Evolutionary conservation across 2,329 filamentous ascomycete genomes (phyloP).

Genomic region (Ustilaginoidea virens): DNA sequence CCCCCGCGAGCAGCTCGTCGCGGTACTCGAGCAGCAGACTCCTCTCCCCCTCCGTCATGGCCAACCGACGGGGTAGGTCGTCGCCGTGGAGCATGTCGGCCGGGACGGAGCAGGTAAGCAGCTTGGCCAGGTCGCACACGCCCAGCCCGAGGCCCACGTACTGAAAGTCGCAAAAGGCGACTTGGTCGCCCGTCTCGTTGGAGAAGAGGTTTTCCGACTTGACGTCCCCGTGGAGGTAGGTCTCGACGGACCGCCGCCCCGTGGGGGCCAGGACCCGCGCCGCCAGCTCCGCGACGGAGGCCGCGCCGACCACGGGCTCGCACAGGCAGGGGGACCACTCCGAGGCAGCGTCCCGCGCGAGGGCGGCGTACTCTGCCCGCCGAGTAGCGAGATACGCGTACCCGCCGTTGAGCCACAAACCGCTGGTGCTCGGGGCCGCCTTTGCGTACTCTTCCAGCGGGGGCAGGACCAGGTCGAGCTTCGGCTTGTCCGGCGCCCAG

Average conservation of each 20-base stretch:
- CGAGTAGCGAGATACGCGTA: constrained; percentile 56
- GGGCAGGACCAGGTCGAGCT: constrained; percentile 28
- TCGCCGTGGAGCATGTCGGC: constrained; percentile 29
- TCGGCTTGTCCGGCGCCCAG: constrained; percentile 19
- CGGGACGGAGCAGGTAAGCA: constrained; percentile 52
- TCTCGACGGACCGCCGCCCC: constrained; percentile 28
- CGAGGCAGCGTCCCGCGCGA: constrained; percentile 28
- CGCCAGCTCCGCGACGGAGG: constrained; percentile 34
- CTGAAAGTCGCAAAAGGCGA: constrained; percentile 56
- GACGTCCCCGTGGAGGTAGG: constrained; percentile 52
- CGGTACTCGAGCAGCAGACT: constrained; percentile 35
- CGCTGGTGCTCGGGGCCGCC: constrained; percentile 7
- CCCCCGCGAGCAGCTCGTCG: constrained; percentile 14
- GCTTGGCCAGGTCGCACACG: constrained; percentile 49
- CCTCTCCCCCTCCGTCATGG: constrained; percentile 35
- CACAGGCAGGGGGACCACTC: constrained; percentile 42
- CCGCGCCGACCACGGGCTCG: constrained; percentile 8
- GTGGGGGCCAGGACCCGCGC: constrained; percentile 36
- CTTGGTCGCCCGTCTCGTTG: constrained; percentile 27
- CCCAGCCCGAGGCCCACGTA: constrained; percentile 50
- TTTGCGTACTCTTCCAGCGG: constrained; percentile 35
- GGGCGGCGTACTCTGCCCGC: constrained; percentile 34
- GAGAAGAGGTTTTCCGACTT: constrained; percentile 56
- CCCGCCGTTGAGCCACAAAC: constrained; percentile 48
- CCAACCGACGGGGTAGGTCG: constrained; percentile 20